A percentile compares a stretch with the other conserved stretches of the same genome.
phyloP scores from a whole-genome alignment of 2,329 filamentous ascomycete genomes.

The Gliomastix tumulicola region DNA sequence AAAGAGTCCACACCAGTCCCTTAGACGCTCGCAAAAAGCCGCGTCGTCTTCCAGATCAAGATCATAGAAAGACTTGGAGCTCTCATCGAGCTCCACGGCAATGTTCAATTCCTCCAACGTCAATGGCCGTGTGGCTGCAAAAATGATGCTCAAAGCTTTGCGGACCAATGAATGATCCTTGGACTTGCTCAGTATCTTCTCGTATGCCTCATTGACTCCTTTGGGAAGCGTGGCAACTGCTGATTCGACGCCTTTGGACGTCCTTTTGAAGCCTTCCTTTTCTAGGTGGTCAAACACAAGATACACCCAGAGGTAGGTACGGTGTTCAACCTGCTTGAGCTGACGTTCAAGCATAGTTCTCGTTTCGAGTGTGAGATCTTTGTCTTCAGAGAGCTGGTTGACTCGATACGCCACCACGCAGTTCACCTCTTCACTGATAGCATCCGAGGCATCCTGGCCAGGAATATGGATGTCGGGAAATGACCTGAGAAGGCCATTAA shows the following conservation, averaged over 20 bases:
- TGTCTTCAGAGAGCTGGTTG: conserved; percentile 7
- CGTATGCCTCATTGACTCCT: conserved; percentile 19
- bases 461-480: conserved; percentile 23
- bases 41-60: conserved; percentile 12
- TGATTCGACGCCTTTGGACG: conserved; percentile 7
- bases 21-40: conserved; percentile 5
- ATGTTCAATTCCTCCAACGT: conserved; percentile 19
- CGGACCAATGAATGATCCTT: conserved; percentile 4
- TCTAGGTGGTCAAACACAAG: conserved; percentile 23
- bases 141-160: conserved; percentile 14
- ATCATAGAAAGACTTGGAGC: conserved; percentile 5
- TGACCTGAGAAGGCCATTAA: conserved; percentile 8
- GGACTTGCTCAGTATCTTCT: conserved; percentile 16
- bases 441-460: conserved; percentile 25
- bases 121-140: conserved; percentile 15
- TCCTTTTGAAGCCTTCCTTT: conserved; percentile 11
- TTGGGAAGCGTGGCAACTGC: conserved; percentile 14
- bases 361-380: conserved; percentile 9
- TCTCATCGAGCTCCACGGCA: conserved; percentile 11
- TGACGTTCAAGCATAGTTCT: conserved; percentile 9
- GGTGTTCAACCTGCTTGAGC: conserved; percentile 12
- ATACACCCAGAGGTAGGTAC: conserved; percentile 30
- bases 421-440: conserved; percentile 25
- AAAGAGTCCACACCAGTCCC: conserved; percentile 18
- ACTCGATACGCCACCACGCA: conserved; percentile 20